Evolutionary conservation across 305 asterid genomes (phyloP), one percentile per base, ranked within the genome.

Genomic region (Rubia tinctorum): DNA sequence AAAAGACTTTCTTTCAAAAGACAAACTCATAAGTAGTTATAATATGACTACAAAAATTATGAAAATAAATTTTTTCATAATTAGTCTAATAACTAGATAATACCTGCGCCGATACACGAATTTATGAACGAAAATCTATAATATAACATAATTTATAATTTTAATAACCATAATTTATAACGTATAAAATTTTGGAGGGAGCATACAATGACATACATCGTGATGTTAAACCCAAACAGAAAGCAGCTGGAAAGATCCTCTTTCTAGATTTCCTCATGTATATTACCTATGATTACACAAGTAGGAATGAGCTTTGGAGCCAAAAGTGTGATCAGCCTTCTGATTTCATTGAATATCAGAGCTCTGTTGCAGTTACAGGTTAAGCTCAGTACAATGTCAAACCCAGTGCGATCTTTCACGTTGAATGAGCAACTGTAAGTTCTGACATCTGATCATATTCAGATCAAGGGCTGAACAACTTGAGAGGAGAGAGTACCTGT

Each of bases 261-360:
- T 90, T 95, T 76, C 71, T 92, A 47, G 99, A 92, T 80, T 90
- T 92, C 76, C 91, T 95, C 74, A 90, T 95, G 99, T 88, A 89
- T 81, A 83, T 92, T 74, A 91, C 96, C 23, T 89, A 85, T 78
- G 97, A 92, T 73, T 82, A 86, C 47, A 78, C 92, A 71, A 72
- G 73, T 49, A 88, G 93, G 82, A 82, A 81, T 69, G 86, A 68
- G 79, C 71, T 55, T 66, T 44, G 62, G 69, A 75, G 64, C 70
- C 83, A 78, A 75, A 72, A 72, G 49, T 79, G 77, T 74, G 76
- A 78, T 62, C 72, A 72, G 27, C 78, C 77, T 30, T 66, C 73
- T 56, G 79, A 82, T 58, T 75, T 85, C 51, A 44, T 79, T 78
- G 89, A 82, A 68, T 76, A 65, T 73, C 77, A 68, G 72, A 49